Evolutionary conservation across 1,284 basidiomycete species (phyloP), one percentile per base, ranked within the genome.

Genomic region (Erythrobasidium hasegawianum): DNA sequence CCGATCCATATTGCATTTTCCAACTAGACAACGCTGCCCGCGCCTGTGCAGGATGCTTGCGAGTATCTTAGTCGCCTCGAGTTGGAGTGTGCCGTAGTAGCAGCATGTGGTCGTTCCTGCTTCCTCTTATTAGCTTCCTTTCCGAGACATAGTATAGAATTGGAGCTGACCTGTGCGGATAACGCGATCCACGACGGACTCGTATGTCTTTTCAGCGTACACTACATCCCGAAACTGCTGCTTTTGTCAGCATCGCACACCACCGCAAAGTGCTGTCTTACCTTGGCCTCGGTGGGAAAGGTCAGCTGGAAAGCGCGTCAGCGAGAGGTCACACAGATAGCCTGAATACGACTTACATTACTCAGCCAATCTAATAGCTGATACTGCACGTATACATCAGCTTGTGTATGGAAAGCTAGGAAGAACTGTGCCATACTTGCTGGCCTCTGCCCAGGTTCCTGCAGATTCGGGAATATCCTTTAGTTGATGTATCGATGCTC

Each of bases 1-100:
- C 22, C 86, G 82, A 79, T 97, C 83, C 92, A 97, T 97, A 79
- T 90, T 93, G 78, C 94, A 97, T 86, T 95, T 80, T 49, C 90
- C 91, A 53, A 92, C 84, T 72, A 92, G 87, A 0, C 89, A 91
- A 53, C 94, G 84, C 78, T 97, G 93, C 20, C 93, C 90, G 71
- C 80, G 80, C 27, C 78, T 76, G 71, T 86, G 82, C 45, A 89
- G 84, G 27, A 89, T 83, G 54, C 90, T 84, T 1, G 90, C 92
- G 0, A 97, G 83, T 40, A 84, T 79, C 77, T 88, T 89, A 10
- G 89, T 90, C 0, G 87, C 84, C 68, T 89, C 87, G 20, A 87
- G 79, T 77, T 98, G 91, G 4, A 95, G 77, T 0, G 87, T 88
- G 13, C 86, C 89, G 76, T 91, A 97, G 47, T 61, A 57, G 55